Percentiles rank a stretch among this genome's conserved stretches.
phyloP scores from a whole-genome alignment of 345 rosid species.

The Aquilaria yunnanensis region DNA sequence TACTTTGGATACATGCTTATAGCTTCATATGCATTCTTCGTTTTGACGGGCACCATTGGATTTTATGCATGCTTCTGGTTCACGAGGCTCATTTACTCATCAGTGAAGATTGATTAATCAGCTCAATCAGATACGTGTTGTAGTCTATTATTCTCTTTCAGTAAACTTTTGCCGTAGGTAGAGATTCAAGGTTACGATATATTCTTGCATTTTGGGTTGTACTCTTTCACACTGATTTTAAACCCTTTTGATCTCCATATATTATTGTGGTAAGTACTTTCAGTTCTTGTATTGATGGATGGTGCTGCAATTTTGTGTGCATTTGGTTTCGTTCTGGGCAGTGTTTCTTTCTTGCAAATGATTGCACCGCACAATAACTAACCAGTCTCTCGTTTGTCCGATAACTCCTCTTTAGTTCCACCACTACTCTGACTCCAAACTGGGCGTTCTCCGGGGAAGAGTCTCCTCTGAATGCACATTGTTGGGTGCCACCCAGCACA shows the following conservation, averaged over 20 bases:
- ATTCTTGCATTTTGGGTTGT: slow-evolving; percentile 30
- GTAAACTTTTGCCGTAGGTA: slow-evolving; percentile 9
- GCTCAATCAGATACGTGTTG: neutral
- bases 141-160: neutral
- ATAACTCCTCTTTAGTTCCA: neutral
- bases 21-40: slow-evolving; percentile 65
- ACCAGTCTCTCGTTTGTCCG: too few relatives aligned
- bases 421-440: neutral
- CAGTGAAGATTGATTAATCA: slow-evolving; percentile 65
- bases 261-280: slow-evolving; percentile 1
- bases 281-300: too few relatives aligned
- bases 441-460: slow-evolving; percentile 41
- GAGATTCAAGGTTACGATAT: slow-evolving; percentile 18
- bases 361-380: too few relatives aligned
- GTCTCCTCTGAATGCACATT: slow-evolving; percentile 24
- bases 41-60: slow-evolving; percentile 67
- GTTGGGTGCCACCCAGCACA: too few relatives aligned
- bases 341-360: too few relatives aligned
- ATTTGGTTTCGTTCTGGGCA: too few relatives aligned
- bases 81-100: slow-evolving; percentile 78
- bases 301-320: too few relatives aligned
- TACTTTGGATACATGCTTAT: slow-evolving; percentile 81
- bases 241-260: slow-evolving; percentile 10
- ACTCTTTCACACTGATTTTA: slow-evolving; percentile 27
- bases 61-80: slow-evolving; percentile 80